Evolutionary conservation across 305 asterid species (phyloP).

Genomic region (Salvia sclarea): DNA sequence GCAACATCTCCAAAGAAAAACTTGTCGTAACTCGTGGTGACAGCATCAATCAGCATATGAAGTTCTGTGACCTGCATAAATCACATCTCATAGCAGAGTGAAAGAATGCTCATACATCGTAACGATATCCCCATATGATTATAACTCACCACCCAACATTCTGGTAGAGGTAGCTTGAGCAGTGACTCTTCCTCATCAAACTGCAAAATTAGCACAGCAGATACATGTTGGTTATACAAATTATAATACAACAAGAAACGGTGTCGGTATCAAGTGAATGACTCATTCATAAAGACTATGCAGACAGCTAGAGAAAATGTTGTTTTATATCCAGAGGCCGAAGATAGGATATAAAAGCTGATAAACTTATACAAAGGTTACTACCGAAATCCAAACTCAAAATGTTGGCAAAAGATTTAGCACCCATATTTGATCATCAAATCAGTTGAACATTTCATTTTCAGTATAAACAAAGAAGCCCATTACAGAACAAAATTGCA

Average conservation of each 20-base stretch:
- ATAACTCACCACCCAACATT: constrained; percentile 95
- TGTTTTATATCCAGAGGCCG: not conserved
- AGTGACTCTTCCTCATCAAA: constrained; percentile 66
- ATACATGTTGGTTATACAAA: not conserved
- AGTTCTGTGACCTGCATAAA: constrained; percentile 77
- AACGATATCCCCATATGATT: constrained; percentile 20
- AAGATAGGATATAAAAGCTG: constrained; percentile 6
- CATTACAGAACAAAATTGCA: not conserved
- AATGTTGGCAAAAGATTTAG: constrained; percentile 17
- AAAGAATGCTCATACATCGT: constrained; percentile 17
- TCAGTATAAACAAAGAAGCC: no score
- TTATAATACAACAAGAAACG: no score
- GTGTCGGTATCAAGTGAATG: constrained; percentile 11
- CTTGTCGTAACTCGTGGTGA: constrained; percentile 82
- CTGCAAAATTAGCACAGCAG: constrained; percentile 45
- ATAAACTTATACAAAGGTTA: not conserved
- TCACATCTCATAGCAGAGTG: constrained; percentile 25
- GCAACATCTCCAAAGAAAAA: constrained; percentile 92
- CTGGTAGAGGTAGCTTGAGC: constrained; percentile 75
- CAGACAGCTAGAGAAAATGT: not conserved
- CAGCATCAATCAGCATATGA: constrained; percentile 77
- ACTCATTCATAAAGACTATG: not conserved
- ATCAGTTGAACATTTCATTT: no score
- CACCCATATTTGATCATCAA: no score
- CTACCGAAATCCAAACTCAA: constrained; percentile 10